phyloP scores from a whole-genome alignment of 495 filamentous ascomycete species.

The Penicillium argentinense region DNA sequence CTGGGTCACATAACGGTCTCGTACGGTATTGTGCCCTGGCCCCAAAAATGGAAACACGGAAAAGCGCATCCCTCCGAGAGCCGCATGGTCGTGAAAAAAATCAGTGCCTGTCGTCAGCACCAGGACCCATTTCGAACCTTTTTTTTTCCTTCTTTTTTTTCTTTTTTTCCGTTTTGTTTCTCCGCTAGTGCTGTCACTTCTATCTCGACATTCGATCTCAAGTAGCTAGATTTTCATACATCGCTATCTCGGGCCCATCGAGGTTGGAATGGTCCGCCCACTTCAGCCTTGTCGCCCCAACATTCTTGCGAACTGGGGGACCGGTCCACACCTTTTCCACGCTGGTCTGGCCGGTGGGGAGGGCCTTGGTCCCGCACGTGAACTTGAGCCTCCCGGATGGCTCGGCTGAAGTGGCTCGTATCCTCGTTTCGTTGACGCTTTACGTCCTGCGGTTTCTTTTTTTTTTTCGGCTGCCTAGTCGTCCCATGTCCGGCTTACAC shows the following conservation, averaged over 20 bases:
- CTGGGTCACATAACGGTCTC: too few species aligned
- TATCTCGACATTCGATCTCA: too few species aligned
- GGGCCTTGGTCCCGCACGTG: constrained; percentile 8
- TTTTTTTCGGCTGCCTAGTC: constrained; percentile 8
- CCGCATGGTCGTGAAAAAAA: neutral
- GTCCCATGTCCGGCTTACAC: neutral
- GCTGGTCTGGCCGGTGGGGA: too few species aligned
- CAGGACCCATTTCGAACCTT: too few species aligned
- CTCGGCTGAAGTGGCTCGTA: constrained; percentile 9
- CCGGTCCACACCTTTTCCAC: neutral
- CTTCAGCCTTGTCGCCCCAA: constrained; percentile 1
- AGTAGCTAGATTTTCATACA: too few species aligned
- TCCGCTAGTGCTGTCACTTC: too few species aligned
- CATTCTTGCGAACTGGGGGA: neutral
- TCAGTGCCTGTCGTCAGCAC: constrained; percentile 3
- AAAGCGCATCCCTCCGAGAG: neutral
- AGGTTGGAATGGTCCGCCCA: too few species aligned
- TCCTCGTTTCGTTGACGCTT: neutral
- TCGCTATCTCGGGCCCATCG: too few species aligned
- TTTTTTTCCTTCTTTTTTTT: neutral
- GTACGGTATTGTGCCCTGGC: too few species aligned
- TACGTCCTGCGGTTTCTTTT: neutral
- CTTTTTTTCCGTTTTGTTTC: neutral
- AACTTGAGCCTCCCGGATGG: constrained; percentile 17
- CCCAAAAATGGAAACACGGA: constrained; percentile 2